Base-by-base conservation (phyloP, 805 yeast species). In the Sungouiella blattae region DNA sequence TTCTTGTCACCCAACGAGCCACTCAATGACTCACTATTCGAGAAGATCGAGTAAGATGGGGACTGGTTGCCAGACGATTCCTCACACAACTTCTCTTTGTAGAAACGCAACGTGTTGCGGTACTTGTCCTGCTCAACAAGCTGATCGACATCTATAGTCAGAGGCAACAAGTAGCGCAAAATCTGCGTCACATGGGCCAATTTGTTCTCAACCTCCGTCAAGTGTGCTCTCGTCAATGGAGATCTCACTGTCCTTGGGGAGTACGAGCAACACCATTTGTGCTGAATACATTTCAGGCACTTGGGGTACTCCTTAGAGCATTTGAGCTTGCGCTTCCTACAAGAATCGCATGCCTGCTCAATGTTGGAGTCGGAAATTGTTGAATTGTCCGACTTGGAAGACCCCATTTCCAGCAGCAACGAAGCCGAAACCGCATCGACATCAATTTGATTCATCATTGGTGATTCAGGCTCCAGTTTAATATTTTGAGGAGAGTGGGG, bases 241-340 rank as follows among this genome's bases (percentile, higher is more conserved):
- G 91, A 79, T 36, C 95, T 67, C 22, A 83, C 80, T 2, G 80
- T 73, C 41, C 84, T 69, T 11, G 96, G 95, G 15, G 89, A 80
- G 53, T 87, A 87, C 2, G 75, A 61, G 57, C 96, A 87, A 21
- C 73, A 73, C 84, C 94, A 81, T 15, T 70, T 67, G 52, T 84
- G 87, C 36, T 73, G 77, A 6, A 69, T 57, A 62, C 96, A 87
- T 51, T 85, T 85, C 29, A 80, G 64, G 52, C 95, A 87, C 43
- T 73, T 75, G 2, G 95, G 96, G 18, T 61, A 69, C 40, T 80
- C 86, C 50, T 85, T 87, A 20, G 94, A 78, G 55, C 96, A 87
- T 53, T 80, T 81, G 40, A 86, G 69, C 59, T 87, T 87, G 36
- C 93, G 69, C 46, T 78, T 75, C 24, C 95, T 74, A 55, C 96